These are phyloP conservation scores for Mortierella sp. DNA, from an alignment of 371 early-diverging fungal genomes.

Conservation along the genomic window DNA sequence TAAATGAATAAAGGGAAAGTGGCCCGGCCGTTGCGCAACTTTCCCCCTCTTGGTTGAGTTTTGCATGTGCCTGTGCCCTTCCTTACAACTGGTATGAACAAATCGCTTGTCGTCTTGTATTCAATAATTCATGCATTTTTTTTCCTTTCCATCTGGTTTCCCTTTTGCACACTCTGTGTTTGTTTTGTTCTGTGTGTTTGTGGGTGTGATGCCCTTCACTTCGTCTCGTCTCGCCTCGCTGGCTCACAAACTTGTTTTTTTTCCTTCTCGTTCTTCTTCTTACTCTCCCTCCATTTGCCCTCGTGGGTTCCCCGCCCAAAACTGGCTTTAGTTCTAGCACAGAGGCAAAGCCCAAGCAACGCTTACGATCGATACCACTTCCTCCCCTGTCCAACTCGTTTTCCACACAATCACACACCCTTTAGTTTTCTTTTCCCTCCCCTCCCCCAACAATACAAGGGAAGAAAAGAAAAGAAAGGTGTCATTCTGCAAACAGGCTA, in stretches of 20 bases:
- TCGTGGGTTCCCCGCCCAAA: constrained; percentile 7
- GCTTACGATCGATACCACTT: background rate
- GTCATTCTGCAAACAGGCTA: background rate
- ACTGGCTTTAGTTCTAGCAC: no score
- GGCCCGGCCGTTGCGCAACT: constrained; percentile 6
- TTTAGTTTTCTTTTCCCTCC: background rate
- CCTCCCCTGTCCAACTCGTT: background rate
- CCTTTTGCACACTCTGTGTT: no score
- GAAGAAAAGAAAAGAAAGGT: background rate
- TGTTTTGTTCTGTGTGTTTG: background rate
- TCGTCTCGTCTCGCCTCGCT: background rate
- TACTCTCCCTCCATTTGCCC: background rate
- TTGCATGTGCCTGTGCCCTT: background rate
- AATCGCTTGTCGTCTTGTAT: background rate
- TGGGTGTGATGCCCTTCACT: background rate
- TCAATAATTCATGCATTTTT: background rate
- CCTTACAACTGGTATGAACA: background rate
- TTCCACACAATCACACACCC: background rate
- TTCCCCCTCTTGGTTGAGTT: background rate
- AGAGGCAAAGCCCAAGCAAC: constrained; percentile 1
- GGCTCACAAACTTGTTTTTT: background rate
- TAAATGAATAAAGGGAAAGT: background rate
- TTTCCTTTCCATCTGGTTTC: background rate
- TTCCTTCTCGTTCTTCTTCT: background rate
- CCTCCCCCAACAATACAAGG: background rate